phyloP scores from a whole-genome alignment of 164 flowering plant species.

The Amborella trichopoda region DNA sequence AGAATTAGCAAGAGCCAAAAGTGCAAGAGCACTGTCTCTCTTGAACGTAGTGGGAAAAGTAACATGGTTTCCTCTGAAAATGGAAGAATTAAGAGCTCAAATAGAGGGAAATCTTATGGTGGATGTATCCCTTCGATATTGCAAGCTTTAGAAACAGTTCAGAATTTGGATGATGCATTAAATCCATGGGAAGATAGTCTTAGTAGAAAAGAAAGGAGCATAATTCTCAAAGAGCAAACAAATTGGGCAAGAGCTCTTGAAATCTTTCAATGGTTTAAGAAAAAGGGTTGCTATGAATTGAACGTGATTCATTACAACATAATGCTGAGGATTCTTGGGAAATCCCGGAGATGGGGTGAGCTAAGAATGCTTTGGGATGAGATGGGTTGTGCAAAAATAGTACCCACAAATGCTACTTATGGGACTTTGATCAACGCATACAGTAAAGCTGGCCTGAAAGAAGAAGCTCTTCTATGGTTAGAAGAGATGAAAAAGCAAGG shows the following conservation, averaged over 20 bases:
- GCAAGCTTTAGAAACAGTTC: slow-evolving; percentile 42
- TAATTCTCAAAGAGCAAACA: slow-evolving; percentile 84
- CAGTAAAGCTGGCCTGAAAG: slow-evolving; percentile 70
- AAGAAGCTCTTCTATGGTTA: slow-evolving; percentile 65
- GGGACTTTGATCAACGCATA: slow-evolving; percentile 88
- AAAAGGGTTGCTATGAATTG: slow-evolving; percentile 66
- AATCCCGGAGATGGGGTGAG: slow-evolving; percentile 45
- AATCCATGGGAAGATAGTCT: slow-evolving; percentile 64
- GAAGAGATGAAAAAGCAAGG: slow-evolving; percentile 52
- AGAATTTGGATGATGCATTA: slow-evolving; percentile 65
- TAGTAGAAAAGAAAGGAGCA: slow-evolving; percentile 68
- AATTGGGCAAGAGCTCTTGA: slow-evolving; percentile 74
- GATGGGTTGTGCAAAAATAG: slow-evolving; percentile 36
- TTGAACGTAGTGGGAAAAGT: too few relatives aligned
- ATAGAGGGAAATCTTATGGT: slow-evolving; percentile 60
- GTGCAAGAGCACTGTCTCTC: too few relatives aligned
- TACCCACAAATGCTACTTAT: slow-evolving; percentile 65
- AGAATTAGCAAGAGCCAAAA: too few relatives aligned
- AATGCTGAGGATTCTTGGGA: slow-evolving; percentile 74
- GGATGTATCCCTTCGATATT: slow-evolving; percentile 69
- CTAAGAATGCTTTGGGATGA: slow-evolving; percentile 59
- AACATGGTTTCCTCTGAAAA: too few relatives aligned
- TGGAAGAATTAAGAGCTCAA: too few relatives aligned
- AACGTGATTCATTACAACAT: slow-evolving; percentile 95
- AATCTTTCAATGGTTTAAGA: slow-evolving; percentile 84